Percentiles rank a stretch among this genome's conserved stretches.
Conservation (phyloP, 345 rosid genomes). For the Populus pruinosa region DNA sequence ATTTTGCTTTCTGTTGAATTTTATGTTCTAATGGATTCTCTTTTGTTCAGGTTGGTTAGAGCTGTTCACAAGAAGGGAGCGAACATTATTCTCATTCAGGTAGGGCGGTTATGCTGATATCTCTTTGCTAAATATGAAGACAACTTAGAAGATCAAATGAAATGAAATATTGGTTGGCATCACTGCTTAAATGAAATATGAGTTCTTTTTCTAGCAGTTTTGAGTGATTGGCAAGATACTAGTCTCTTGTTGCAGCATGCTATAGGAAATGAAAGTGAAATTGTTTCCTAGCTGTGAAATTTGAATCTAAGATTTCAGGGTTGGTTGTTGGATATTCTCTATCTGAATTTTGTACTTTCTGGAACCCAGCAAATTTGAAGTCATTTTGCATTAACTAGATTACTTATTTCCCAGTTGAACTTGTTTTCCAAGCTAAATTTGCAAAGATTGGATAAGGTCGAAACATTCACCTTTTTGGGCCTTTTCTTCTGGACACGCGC, state of each 20-base stretch:
- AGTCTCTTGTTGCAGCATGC: neutral
- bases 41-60: conserved; percentile 56
- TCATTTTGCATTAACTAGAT: no score
- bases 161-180: neutral
- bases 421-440: no score
- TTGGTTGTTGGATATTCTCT: no score
- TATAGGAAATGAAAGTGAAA: neutral
- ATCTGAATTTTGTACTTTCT: no score
- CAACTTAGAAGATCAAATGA: neutral
- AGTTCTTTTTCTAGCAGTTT: neutral
- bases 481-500: no score
- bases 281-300: neutral
- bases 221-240: neutral
- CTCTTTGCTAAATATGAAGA: neutral
- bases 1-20: neutral
- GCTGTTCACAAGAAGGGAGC: conserved; percentile 72
- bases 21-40: neutral
- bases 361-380: no score
- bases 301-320: neutral
- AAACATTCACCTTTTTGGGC: no score
- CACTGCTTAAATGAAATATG: neutral
- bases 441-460: no score
- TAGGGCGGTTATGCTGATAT: neutral
- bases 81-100: conserved; percentile 90
- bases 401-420: no score